Evolutionary conservation across 2,329 filamentous ascomycete species (phyloP), one percentile per base, ranked within the genome.

Genomic region (Chaetomiaceae sp.): DNA sequence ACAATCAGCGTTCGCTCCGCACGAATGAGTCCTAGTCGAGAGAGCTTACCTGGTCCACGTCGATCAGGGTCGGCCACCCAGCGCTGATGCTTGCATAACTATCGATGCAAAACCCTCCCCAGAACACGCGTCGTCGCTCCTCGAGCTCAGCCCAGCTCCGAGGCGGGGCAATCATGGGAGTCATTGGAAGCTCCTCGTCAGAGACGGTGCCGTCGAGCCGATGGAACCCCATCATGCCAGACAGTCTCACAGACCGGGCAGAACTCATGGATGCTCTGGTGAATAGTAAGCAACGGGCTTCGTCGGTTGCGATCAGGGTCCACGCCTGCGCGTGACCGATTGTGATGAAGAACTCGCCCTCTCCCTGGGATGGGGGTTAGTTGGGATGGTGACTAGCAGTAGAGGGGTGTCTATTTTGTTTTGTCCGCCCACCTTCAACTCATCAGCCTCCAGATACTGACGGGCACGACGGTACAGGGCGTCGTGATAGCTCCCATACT

Each of bases 51-150:
- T 95, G 88, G 63, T 74, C 74, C 51, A 88, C 78, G 56, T 95
- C 84, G 37, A 96, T 83, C 21, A 83, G 72, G 72, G 88, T 85
- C 0, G 91, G 89, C 91, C 91, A 96, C 2, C 91, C 91, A 4
- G 90, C 95, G 12, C 89, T 89, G 45, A 95, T 87, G 61, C 86
- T 89, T 2, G 88, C 85, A 68, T 95, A 95, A 21, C 87, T 80
- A 65, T 96, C 91, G 37, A 87, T 77, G 58, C 84, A 86, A 62
- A 92, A 96, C 0, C 83, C 78, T 57, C 85, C 81, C 92, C 92
- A 96, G 60, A 96, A 95, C 0, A 87, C 84, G 58, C 92, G 78
- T 51, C 92, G 78, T 45, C 91, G 78, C 67, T 97, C 91, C 53
- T 78, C 75, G 17, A 74, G 57, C 55, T 96, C 92, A 1, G 81